Evolutionary conservation across 2,329 filamentous ascomycete genomes (phyloP).

Genomic region (Penicillium griseofulvum): DNA sequence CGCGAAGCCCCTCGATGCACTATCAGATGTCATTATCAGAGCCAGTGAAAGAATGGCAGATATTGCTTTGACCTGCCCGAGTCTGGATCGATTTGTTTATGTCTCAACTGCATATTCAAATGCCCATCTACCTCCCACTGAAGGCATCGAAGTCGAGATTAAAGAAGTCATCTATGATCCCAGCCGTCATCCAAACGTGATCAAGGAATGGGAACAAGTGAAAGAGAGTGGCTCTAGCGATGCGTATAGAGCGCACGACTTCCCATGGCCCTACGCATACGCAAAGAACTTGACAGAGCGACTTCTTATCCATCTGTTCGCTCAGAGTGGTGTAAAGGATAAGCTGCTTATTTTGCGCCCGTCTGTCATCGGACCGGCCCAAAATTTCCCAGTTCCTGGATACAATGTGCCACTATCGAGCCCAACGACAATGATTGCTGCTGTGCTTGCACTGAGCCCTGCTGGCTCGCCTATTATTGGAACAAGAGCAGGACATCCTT

Average conservation of each 20-base stretch:
- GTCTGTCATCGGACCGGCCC: neutral
- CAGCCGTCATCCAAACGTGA: neutral
- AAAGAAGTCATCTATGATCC: neutral
- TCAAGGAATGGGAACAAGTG: neutral
- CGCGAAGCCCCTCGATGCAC: neutral
- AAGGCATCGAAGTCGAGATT: neutral
- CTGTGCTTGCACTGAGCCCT: neutral
- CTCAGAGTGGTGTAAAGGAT: neutral
- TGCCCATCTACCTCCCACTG: neutral
- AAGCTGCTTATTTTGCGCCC: neutral
- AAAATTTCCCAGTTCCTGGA: neutral
- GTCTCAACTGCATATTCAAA: neutral
- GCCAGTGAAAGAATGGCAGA: neutral
- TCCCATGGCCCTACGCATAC: neutral
- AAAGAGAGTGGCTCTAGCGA: slow-evolving; percentile 21
- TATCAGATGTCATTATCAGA: neutral
- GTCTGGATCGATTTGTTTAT: neutral
- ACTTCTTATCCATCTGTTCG: neutral
- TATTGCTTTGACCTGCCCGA: neutral
- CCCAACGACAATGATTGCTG: neutral
- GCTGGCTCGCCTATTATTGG: neutral
- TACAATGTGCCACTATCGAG: neutral
- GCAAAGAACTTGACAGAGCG: neutral
- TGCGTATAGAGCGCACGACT: slow-evolving; percentile 24
- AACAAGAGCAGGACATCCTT: neutral